Percentiles rank a stretch among this genome's conserved stretches.
These are phyloP conservation scores for Camelina laxa DNA, from an alignment of 345 rosid species.

Conservation along the genomic window DNA sequence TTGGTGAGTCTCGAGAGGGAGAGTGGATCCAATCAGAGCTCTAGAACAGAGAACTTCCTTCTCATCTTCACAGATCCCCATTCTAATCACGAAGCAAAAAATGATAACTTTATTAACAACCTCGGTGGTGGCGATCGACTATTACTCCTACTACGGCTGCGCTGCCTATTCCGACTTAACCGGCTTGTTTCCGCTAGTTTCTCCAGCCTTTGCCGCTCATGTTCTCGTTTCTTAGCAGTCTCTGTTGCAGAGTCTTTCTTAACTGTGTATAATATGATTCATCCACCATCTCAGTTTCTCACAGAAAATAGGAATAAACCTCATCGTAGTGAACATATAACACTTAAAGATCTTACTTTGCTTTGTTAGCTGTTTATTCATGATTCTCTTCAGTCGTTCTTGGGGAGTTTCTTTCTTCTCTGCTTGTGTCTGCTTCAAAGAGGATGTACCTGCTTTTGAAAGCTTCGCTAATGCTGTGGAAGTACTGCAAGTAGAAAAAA, in stretches of 20 bases:
- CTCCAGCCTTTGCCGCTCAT: constrained; percentile 86
- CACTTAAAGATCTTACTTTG: constrained; percentile 64
- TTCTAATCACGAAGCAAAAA: constrained; percentile 33
- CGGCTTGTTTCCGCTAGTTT: constrained; percentile 92
- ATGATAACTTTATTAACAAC: constrained; percentile 53
- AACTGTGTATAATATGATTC: constrained; percentile 53
- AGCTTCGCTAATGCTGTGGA: constrained; percentile 81
- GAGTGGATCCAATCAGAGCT: constrained; percentile 26
- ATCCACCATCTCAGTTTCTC: constrained; percentile 23
- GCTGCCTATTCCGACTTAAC: constrained; percentile 62
- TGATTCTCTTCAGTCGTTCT: constrained; percentile 95
- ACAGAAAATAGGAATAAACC: neutral
- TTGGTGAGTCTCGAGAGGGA: neutral
- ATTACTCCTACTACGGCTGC: constrained; percentile 83
- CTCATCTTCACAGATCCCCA: constrained; percentile 33
- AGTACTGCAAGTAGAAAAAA: constrained; percentile 50
- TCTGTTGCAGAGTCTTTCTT: constrained; percentile 95
- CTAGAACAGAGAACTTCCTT: constrained; percentile 34
- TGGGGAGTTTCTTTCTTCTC: constrained; percentile 98
- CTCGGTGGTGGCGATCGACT: constrained; percentile 93
- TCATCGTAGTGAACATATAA: neutral
- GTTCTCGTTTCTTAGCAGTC: constrained; percentile 92
- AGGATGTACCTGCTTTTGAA: constrained; percentile 59
- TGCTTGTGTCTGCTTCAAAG: constrained; percentile 60
- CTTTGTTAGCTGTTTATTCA: constrained; percentile 88